Evolutionary conservation across 768 basidiomycete species (phyloP).

Genomic region (Phlebiopsis gigantea): DNA sequence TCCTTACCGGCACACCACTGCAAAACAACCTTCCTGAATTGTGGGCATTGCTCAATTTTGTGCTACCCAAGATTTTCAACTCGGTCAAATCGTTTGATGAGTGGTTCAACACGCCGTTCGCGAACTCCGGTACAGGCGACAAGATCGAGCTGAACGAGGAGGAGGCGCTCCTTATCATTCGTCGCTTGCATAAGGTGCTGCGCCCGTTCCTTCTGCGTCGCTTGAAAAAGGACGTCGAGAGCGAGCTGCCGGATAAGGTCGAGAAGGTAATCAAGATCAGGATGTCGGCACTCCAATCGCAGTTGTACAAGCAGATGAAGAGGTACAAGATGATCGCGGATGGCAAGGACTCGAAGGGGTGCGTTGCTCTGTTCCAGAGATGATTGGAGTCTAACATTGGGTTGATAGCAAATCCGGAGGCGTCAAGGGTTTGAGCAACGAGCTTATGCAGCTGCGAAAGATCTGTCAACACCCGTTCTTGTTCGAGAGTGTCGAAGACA

Average conservation of each 20-base stretch:
- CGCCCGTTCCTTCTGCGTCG: slow-evolving; percentile 90
- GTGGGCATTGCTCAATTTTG: slow-evolving; percentile 95
- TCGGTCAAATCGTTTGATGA: slow-evolving; percentile 99
- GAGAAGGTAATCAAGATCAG: slow-evolving; percentile 97
- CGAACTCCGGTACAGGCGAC: slow-evolving; percentile 95
- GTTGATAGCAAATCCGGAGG: slow-evolving; percentile 38
- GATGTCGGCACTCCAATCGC: slow-evolving; percentile 89
- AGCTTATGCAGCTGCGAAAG: slow-evolving; percentile 97
- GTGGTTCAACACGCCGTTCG: slow-evolving; percentile 99
- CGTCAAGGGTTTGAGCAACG: slow-evolving; percentile 88
- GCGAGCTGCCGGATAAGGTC: slow-evolving; percentile 93
- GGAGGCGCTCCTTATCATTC: slow-evolving; percentile 95
- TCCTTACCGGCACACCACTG: slow-evolving; percentile 92
- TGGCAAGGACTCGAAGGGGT: slow-evolving; percentile 74
- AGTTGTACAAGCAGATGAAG: slow-evolving; percentile 96
- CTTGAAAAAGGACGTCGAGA: slow-evolving; percentile 95
- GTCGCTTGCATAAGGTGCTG: slow-evolving; percentile 93
- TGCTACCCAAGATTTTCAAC: slow-evolving; percentile 93
- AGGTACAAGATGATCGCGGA: slow-evolving; percentile 96
- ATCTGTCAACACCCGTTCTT: slow-evolving; percentile 98
- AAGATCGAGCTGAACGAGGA: slow-evolving; percentile 99
- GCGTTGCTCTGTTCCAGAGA: slow-evolving; percentile 21
- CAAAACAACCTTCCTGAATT: slow-evolving; percentile 97
- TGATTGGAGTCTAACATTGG: background rate
- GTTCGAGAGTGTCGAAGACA: slow-evolving; percentile 93